phyloP scores from a whole-genome alignment of 805 yeast genomes.

The Wickerhamomyces pijperi region DNA sequence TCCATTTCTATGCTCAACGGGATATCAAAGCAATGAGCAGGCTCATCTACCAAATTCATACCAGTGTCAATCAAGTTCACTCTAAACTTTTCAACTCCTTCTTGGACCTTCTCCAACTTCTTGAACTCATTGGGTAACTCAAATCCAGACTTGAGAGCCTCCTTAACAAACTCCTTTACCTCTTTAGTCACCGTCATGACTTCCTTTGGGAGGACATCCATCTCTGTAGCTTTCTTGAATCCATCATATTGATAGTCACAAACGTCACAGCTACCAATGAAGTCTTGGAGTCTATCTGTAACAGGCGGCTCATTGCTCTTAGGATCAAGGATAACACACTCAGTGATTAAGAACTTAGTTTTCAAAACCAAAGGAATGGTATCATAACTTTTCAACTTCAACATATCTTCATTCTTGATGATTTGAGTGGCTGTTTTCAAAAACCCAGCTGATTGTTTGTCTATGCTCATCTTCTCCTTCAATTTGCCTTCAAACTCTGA shows the following conservation, averaged over 20 bases:
- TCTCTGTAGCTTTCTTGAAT: not conserved
- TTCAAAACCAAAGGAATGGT: not conserved
- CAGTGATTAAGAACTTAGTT: not conserved
- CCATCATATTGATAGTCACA: not conserved
- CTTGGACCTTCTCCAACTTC: no score
- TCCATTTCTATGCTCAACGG: not conserved
- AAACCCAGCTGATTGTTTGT: not conserved
- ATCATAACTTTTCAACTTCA: not conserved
- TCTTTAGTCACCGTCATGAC: not conserved
- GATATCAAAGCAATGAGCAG: not conserved
- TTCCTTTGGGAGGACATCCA: not conserved
- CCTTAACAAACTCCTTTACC: not conserved
- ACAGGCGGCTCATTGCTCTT: no score
- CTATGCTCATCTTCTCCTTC: not conserved
- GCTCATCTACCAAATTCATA: not conserved
- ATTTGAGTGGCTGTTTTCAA: not conserved
- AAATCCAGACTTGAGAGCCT: not conserved
- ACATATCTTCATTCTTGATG: not conserved
- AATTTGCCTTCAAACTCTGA: not conserved
- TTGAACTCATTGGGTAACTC: not conserved
- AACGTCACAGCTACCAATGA: not conserved
- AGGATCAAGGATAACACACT: no score
- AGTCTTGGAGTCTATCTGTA: no score
- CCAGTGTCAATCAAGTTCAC: not conserved
- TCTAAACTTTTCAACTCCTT: not conserved